Conservation (phyloP, 2,329 filamentous ascomycete species). For the Gremmenia infestans region DNA sequence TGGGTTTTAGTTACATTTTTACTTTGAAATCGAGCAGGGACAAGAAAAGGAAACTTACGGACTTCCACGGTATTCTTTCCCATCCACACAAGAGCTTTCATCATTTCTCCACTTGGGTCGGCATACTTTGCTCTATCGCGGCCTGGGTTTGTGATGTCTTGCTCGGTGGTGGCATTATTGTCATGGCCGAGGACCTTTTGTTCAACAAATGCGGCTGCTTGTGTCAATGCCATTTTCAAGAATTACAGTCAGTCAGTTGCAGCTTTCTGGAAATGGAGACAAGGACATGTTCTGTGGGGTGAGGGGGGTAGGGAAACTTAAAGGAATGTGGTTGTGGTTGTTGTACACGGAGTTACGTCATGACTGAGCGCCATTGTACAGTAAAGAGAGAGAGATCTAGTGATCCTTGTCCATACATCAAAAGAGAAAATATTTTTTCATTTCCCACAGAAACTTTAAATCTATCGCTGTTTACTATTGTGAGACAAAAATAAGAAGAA, state of each 20-base stretch:
- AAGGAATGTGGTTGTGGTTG: neutral
- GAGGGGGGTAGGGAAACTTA: no score
- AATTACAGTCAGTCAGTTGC: neutral
- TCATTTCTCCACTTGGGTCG: slow-evolving; percentile 50
- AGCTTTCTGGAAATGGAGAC: no score
- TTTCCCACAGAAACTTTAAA: neutral
- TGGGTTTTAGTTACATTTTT: neutral
- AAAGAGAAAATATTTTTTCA: neutral
- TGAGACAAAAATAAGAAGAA: no score
- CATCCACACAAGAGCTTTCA: slow-evolving; percentile 80
- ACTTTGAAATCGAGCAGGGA: neutral
- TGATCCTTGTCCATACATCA: neutral
- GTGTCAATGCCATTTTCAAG: slow-evolving; percentile 50
- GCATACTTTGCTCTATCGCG: slow-evolving; percentile 45
- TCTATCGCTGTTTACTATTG: neutral
- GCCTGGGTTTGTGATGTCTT: slow-evolving; percentile 65
- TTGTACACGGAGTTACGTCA: neutral
- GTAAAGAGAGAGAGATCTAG: neutral
- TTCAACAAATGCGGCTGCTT: slow-evolving; percentile 64
- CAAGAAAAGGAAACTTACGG: slow-evolving; percentile 35
- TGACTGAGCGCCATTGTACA: neutral
- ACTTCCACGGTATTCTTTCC: slow-evolving; percentile 75
- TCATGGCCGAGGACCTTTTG: slow-evolving; percentile 59
- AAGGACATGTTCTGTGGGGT: no score
- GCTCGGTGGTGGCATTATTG: slow-evolving; percentile 57